Conservation (phyloP, 768 basidiomycete genomes). For the Calocera cornea region DNA sequence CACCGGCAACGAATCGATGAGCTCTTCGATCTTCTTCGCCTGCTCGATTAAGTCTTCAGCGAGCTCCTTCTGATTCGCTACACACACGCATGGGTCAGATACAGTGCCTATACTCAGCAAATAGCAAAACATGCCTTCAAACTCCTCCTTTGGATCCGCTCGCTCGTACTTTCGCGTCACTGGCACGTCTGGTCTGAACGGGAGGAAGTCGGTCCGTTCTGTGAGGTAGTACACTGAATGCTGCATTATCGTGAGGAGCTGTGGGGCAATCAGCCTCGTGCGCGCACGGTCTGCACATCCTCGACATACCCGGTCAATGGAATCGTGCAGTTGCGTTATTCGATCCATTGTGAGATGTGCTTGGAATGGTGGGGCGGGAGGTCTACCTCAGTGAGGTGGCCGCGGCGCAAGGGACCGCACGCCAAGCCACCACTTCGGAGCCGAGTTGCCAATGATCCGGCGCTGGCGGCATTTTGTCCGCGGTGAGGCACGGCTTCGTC, state of each 20-base stretch:
- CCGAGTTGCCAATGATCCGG: background rate
- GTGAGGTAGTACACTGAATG: conserved; percentile 1
- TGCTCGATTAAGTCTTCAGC: background rate
- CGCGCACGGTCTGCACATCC: background rate
- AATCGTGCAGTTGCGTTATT: background rate
- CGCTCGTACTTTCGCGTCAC: background rate
- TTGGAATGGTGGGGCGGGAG: background rate
- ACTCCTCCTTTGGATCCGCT: background rate
- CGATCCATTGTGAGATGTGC: background rate
- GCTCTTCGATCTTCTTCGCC: background rate
- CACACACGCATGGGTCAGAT: background rate
- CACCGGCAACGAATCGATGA: background rate
- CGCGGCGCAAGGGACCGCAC: too few relatives aligned
- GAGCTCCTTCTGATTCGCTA: background rate
- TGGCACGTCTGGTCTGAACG: background rate
- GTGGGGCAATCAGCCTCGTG: background rate
- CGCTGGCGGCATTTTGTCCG: background rate
- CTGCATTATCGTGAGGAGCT: background rate
- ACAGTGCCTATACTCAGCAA: background rate
- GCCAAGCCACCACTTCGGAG: background rate
- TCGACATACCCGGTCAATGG: background rate
- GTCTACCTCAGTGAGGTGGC: too few relatives aligned
- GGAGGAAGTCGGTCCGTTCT: background rate
- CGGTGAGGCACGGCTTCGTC: background rate
- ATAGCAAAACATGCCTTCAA: background rate